Conservation (phyloP, 139 green algal species). For the Micractinium conductrix region DNA sequence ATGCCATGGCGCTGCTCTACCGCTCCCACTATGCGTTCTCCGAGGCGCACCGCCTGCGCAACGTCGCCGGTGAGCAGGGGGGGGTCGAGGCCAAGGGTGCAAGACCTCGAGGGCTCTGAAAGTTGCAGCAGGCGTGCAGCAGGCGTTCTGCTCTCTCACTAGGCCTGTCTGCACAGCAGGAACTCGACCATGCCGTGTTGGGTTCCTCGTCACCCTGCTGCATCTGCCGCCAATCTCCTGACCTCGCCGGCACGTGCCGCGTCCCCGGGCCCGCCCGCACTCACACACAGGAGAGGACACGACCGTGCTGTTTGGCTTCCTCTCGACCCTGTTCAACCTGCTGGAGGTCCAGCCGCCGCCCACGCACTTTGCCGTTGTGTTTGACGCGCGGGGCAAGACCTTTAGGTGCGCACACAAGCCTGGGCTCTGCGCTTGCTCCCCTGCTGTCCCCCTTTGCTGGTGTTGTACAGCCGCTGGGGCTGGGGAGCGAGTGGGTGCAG, state of each 20-base stretch:
- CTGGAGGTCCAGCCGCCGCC: constrained; percentile 51
- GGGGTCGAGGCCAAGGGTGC: no score
- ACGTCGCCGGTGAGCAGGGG: not conserved
- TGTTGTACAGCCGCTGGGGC: no score
- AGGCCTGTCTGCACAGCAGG: no score
- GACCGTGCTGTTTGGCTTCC: constrained; percentile 56
- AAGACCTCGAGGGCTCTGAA: no score
- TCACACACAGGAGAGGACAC: constrained; percentile 51
- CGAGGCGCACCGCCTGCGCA: constrained; percentile 40
- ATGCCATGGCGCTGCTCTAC: constrained; percentile 65
- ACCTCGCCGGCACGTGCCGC: constrained; percentile 10
- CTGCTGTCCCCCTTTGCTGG: no score
- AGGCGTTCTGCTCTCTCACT: no score
- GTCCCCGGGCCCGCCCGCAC: not conserved
- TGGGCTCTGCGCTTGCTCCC: no score
- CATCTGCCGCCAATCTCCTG: constrained; percentile 48
- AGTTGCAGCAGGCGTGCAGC: no score
- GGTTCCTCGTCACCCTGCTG: constrained; percentile 37
- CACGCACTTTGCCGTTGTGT: constrained; percentile 74
- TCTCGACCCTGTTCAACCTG: constrained; percentile 58
- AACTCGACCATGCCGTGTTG: not conserved
- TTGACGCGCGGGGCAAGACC: constrained; percentile 68
- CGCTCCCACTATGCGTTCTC: constrained; percentile 61
- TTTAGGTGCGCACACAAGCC: constrained; percentile 40
- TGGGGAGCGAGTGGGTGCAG: no score